A percentile compares a stretch with the other conserved stretches of the same genome.
Conservation (phyloP, 164 flowering plant species). For the Kingdonia uniflora region DNA sequence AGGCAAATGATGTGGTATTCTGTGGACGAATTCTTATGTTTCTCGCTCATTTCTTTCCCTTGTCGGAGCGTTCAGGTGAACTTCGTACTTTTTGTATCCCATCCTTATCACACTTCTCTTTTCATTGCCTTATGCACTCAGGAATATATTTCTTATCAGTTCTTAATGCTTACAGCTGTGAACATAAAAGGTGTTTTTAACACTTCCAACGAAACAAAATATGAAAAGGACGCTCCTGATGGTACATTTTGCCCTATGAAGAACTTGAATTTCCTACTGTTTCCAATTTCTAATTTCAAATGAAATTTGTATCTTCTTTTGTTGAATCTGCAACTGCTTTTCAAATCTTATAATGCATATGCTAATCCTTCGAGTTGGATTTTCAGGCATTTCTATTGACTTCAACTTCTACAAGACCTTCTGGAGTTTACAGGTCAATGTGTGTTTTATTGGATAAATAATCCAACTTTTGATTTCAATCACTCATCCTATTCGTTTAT, state of each 20-base stretch:
- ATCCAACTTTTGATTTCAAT: too few relatives aligned
- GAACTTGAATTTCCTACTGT: background rate
- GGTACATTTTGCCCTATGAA: constrained; percentile 29
- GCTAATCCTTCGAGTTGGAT: too few relatives aligned
- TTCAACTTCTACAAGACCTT: constrained; percentile 97
- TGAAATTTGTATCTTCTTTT: background rate
- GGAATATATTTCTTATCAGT: background rate
- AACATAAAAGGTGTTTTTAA: constrained; percentile 99
- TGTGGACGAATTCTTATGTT: constrained; percentile 98
- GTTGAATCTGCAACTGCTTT: background rate
- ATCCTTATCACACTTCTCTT: background rate
- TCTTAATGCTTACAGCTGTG: constrained; percentile 52
- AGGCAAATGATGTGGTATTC: constrained; percentile 99
- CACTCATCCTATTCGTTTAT: background rate
- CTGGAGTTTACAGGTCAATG: constrained; percentile 95
- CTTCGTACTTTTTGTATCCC: constrained; percentile 1
- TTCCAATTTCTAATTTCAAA: too few relatives aligned
- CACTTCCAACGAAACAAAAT: constrained; percentile 91
- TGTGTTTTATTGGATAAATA: background rate
- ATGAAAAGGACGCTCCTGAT: constrained; percentile 88
- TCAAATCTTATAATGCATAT: background rate
- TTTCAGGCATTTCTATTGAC: constrained; percentile 79
- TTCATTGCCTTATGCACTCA: background rate
- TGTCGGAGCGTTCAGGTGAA: constrained; percentile 97
- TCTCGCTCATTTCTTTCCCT: constrained; percentile 95